Percentiles rank a stretch among this genome's conserved stretches.
Evolutionary conservation across 1,139 yeast species (phyloP).

Genomic region (Lodderomyces elongisporus): DNA sequence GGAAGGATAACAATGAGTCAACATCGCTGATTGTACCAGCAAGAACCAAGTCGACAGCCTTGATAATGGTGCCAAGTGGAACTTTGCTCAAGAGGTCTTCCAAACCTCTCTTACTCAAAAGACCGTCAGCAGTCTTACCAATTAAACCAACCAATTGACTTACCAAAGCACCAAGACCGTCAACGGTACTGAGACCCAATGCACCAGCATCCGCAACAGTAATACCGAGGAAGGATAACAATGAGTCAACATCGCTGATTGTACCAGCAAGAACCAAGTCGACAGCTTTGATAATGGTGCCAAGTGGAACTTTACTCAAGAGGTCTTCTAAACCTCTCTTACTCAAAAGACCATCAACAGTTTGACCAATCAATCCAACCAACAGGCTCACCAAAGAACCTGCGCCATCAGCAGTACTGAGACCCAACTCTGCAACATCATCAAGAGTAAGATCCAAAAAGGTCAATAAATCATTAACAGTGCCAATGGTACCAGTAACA

Average conservation of each 20-base stretch:
- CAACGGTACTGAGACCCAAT: background rate
- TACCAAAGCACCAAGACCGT: background rate
- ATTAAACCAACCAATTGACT: background rate
- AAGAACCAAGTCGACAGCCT: background rate
- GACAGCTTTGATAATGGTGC: background rate
- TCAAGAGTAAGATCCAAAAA: background rate
- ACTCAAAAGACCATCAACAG: background rate
- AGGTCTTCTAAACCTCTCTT: background rate
- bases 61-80: background rate
- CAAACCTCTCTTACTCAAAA: background rate
- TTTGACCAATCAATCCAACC: background rate
- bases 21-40: background rate
- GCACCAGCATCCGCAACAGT: background rate
- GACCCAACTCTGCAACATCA: background rate
- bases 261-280: background rate
- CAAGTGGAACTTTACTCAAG: background rate
- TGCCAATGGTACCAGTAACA: background rate
- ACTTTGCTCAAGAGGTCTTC: background rate
- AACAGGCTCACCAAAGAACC: background rate
- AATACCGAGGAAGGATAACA: background rate
- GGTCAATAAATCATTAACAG: background rate
- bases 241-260: background rate
- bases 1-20: background rate
- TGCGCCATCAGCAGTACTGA: background rate
- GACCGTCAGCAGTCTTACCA: background rate